Evolutionary conservation across 2,329 filamentous ascomycete species (phyloP).

Genomic region (Trichoderma pleuroti): DNA sequence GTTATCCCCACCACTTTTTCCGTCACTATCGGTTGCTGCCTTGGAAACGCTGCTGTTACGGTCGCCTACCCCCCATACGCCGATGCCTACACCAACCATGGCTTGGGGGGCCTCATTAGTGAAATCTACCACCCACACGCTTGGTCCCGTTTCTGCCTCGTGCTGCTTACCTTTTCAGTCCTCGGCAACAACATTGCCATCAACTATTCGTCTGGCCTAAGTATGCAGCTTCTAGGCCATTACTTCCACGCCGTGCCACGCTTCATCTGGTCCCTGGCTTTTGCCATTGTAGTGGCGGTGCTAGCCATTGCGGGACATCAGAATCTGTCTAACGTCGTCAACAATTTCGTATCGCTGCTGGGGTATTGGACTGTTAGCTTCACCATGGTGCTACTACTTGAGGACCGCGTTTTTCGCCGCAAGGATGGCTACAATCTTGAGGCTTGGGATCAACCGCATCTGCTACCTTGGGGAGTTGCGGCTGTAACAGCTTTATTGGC

Average conservation of each 20-base stretch:
- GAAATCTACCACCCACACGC: neutral
- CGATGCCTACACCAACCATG: neutral
- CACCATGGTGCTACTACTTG: neutral
- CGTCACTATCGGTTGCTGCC: conserved; percentile 19
- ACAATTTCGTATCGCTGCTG: neutral
- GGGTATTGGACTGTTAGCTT: neutral
- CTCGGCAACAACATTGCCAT: neutral
- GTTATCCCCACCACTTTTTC: conserved; percentile 21
- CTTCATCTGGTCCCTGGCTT: neutral
- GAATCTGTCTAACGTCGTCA: neutral
- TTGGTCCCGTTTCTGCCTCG: conserved; percentile 2
- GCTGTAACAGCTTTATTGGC: neutral
- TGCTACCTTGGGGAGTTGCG: neutral
- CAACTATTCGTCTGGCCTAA: neutral
- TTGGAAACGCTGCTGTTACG: neutral
- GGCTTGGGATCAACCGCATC: neutral
- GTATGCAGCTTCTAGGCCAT: neutral
- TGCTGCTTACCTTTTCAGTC: neutral
- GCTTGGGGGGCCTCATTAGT: neutral
- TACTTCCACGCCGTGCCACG: neutral
- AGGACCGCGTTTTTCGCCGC: neutral
- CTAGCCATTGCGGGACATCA: neutral
- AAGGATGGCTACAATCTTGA: neutral
- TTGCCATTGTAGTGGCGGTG: neutral
- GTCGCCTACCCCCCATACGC: neutral